Percentiles rank a stretch among this genome's conserved stretches.
Conservation (phyloP, 2,329 filamentous ascomycete genomes). For the Trematosphaeria pertusa region DNA sequence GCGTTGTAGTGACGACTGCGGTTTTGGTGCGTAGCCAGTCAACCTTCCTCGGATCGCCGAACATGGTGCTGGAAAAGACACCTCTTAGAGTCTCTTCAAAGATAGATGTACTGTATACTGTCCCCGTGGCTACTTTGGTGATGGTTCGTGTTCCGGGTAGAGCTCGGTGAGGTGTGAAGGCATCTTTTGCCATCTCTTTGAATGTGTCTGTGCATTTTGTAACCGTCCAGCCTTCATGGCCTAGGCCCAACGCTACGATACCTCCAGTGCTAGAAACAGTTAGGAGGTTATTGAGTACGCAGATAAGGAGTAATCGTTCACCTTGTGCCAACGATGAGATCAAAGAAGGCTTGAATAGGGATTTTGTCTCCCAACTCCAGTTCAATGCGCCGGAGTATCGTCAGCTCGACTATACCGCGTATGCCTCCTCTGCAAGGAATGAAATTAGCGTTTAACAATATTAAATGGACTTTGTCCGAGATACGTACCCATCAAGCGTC, state of each 20-base stretch:
- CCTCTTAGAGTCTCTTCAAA: no score
- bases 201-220: constrained; percentile 50
- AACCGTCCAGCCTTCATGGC: constrained; percentile 47
- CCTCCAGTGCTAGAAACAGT: constrained; percentile 50
- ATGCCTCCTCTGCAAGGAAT: constrained; percentile 52
- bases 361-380: constrained; percentile 47
- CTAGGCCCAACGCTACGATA: constrained; percentile 53
- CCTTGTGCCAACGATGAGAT: constrained; percentile 51
- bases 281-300: background rate
- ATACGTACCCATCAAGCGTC: constrained; percentile 50
- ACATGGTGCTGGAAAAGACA: no score
- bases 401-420: constrained; percentile 55
- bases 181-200: constrained; percentile 45
- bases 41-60: no score
- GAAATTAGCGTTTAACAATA: background rate
- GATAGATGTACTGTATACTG: no score
- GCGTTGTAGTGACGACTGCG: no score
- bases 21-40: no score
- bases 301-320: background rate
- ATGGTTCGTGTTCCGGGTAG: no score
- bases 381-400: constrained; percentile 53
- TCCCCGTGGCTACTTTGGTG: no score
- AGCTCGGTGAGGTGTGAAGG: constrained; percentile 54
- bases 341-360: constrained; percentile 56
- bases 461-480: background rate